These are phyloP conservation scores for Rhizomucor pusillus DNA, from an alignment of 371 early-diverging fungal genomes.

Conservation along the genomic window DNA sequence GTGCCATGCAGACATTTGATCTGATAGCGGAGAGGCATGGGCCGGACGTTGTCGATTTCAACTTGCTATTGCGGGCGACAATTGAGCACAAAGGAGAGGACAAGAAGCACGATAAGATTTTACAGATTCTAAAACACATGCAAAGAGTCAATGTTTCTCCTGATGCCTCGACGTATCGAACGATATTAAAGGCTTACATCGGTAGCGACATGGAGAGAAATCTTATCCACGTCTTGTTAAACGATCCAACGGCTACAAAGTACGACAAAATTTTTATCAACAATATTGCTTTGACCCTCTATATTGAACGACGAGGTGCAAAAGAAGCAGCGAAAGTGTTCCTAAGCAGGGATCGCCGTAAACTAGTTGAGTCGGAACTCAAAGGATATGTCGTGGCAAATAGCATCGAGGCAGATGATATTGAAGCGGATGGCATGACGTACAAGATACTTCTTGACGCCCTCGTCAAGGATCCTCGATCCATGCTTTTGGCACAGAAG, in stretches of 20 bases:
- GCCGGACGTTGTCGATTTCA: conserved; percentile 43
- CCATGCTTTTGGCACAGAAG: conserved; percentile 13
- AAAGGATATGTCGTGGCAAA: too few species aligned
- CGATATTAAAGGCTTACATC: conserved; percentile 24
- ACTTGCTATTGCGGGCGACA: conserved; percentile 31
- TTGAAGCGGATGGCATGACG: conserved; percentile 25
- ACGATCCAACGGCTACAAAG: conserved; percentile 8
- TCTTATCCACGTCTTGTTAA: conserved; percentile 19
- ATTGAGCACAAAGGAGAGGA: conserved; percentile 8
- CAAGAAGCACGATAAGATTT: conserved; percentile 21
- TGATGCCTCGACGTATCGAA: conserved; percentile 31
- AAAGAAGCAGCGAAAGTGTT: conserved; percentile 13
- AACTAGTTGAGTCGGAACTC: conserved; percentile 6
- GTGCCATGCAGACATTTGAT: conserved; percentile 30
- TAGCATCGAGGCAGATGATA: conserved; percentile 5
- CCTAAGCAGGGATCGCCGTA: conserved; percentile 18
- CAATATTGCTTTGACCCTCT: conserved; percentile 28
- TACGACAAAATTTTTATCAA: conserved; percentile 33
- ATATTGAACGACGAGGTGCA: conserved; percentile 9
- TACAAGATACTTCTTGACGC: conserved; percentile 35
- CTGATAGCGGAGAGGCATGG: conserved; percentile 22
- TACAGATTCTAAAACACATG: conserved; percentile 40
- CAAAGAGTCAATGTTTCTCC: conserved; percentile 26
- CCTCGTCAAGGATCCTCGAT: conserved; percentile 1
- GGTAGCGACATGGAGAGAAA: conserved; percentile 16